Percentiles rank a stretch among this genome's conserved stretches.
These are phyloP conservation scores for Esteya vermicola DNA, from an alignment of 2,329 filamentous ascomycete genomes.

Conservation along the genomic window DNA sequence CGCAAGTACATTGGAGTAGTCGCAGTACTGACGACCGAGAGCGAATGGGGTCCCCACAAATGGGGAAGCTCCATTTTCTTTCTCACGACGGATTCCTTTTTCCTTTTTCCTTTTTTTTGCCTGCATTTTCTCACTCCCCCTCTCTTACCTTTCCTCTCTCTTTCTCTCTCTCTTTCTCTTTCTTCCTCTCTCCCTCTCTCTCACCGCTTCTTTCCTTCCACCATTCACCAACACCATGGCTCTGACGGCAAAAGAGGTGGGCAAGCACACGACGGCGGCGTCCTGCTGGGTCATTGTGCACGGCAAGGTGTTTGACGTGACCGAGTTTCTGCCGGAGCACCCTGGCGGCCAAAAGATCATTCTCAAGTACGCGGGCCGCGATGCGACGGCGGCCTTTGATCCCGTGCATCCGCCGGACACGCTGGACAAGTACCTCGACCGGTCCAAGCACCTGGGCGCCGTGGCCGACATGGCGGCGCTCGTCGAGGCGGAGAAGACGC, in stretches of 20 bases:
- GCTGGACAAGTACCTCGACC: slow-evolving; percentile 68
- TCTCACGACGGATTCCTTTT: too few relatives aligned
- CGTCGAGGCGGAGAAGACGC: slow-evolving; percentile 39
- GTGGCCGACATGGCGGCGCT: slow-evolving; percentile 77
- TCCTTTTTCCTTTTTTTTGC: background rate
- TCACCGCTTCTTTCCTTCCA: background rate
- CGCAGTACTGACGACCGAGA: too few relatives aligned
- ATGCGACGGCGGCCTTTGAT: slow-evolving; percentile 84
- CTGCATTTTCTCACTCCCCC: too few relatives aligned
- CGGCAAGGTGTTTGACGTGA: slow-evolving; percentile 19
- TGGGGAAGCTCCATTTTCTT: background rate
- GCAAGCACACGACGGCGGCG: slow-evolving; percentile 17
- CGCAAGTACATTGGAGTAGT: too few relatives aligned
- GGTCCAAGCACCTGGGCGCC: slow-evolving; percentile 74
- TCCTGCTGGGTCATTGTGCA: slow-evolving; percentile 23
- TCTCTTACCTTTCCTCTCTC: background rate
- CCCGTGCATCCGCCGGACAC: slow-evolving; percentile 83
- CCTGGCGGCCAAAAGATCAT: slow-evolving; percentile 88
- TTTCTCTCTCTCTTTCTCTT: background rate
- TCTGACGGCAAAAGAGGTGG: slow-evolving; percentile 18
- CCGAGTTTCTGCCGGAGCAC: slow-evolving; percentile 47
- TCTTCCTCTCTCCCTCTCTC: background rate
- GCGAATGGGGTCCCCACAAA: slow-evolving; percentile 1
- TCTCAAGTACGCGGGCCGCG: slow-evolving; percentile 89
- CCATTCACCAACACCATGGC: slow-evolving; percentile 7